Conservation (phyloP, 139 green algal genomes). For the Pleodorina starrii region DNA sequence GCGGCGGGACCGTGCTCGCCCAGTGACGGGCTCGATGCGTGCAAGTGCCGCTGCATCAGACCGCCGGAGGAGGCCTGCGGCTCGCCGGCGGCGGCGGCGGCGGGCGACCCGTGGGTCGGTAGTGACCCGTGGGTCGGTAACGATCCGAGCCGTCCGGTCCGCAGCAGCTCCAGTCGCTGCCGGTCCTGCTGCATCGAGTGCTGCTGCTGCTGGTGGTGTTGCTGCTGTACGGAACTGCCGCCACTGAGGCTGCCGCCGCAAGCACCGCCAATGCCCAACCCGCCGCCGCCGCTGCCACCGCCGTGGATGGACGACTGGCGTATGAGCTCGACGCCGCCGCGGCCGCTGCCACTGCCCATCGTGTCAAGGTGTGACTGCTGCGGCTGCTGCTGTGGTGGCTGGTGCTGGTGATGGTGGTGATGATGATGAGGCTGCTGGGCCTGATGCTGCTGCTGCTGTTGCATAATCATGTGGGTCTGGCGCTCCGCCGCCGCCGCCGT, state of each 20-base stretch:
- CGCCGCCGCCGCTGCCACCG: neutral
- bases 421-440: neutral
- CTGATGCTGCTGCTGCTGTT: neutral
- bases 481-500: neutral
- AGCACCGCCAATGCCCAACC: neutral
- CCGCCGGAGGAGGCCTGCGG: no score
- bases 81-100: no score
- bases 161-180: conserved; percentile 8
- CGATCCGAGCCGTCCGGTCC: neutral
- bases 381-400: neutral
- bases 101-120: neutral
- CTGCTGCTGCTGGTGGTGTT: no score
- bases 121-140: neutral
- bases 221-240: conserved; percentile 10
- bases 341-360: no score
- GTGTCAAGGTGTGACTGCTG: neutral
- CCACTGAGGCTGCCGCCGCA: neutral
- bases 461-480: neutral
- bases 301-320: neutral
- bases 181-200: neutral
- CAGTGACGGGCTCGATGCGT: no score
- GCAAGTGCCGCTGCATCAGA: no score
- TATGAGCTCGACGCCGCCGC: neutral
- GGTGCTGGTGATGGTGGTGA: no score
- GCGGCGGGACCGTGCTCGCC: no score